phyloP scores from a whole-genome alignment of 2,329 filamentous ascomycete genomes.

The Neonectria neomacrospora region DNA sequence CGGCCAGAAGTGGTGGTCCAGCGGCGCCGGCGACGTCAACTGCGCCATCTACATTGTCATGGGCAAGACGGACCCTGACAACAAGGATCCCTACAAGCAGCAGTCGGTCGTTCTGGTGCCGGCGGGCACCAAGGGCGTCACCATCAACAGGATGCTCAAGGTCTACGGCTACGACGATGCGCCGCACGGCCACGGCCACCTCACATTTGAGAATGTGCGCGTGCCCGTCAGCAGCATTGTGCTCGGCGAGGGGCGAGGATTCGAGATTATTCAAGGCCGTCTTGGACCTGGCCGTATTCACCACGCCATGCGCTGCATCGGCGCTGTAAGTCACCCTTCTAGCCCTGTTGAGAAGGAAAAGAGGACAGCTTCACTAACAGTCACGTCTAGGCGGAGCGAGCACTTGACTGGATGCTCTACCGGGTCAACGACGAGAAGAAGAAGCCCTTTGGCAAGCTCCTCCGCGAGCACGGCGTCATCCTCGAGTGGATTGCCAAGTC shows the following conservation, averaged over 20 bases:
- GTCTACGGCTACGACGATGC: constrained; percentile 98
- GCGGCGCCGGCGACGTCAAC: constrained; percentile 90
- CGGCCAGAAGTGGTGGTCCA: constrained; percentile 99
- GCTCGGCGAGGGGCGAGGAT: constrained; percentile 91
- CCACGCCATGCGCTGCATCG: constrained; percentile 96
- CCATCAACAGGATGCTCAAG: constrained; percentile 90
- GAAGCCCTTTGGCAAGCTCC: constrained; percentile 88
- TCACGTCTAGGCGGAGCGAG: constrained; percentile 75
- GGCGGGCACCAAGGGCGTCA: constrained; percentile 82
- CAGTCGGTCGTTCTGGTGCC: constrained; percentile 95
- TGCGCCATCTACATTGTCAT: constrained; percentile 97
- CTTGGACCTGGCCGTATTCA: constrained; percentile 96
- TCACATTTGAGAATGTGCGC: constrained; percentile 89
- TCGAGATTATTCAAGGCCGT: constrained; percentile 98
- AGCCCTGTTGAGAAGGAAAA: not conserved
- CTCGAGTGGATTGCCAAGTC: constrained; percentile 94
- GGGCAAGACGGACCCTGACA: constrained; percentile 85
- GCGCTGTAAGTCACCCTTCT: constrained; percentile 65
- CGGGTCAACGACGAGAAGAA: constrained; percentile 93
- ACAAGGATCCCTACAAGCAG: constrained; percentile 84
- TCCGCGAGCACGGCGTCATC: constrained; percentile 92
- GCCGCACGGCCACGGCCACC: constrained; percentile 96
- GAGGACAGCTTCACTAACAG: constrained; percentile 19
- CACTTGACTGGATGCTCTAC: constrained; percentile 93
- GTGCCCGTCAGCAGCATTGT: constrained; percentile 87